These are phyloP conservation scores for Yamadazyma scolyti DNA, from an alignment of 805 yeast species.

Conservation along the genomic window DNA sequence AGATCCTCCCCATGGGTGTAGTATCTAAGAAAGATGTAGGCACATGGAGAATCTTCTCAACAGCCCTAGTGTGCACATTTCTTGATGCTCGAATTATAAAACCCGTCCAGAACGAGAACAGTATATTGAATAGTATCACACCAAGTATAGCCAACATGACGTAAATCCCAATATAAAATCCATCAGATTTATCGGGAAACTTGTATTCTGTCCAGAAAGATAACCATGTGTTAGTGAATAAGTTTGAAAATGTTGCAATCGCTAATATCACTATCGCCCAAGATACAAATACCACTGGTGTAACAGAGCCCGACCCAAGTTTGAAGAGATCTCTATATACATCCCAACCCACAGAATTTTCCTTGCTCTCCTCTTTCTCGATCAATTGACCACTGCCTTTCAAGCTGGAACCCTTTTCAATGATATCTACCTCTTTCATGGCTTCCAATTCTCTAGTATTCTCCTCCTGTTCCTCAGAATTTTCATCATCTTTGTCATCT, in stretches of 20 bases:
- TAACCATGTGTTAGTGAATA: constrained; percentile 72
- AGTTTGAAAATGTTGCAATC: constrained; percentile 45
- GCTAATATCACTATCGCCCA: too few relatives aligned
- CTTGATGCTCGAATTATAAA: constrained; percentile 49
- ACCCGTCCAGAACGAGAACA: constrained; percentile 45
- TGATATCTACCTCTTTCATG: constrained; percentile 16
- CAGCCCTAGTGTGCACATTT: constrained; percentile 56
- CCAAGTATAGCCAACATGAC: constrained; percentile 54
- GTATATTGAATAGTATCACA: constrained; percentile 38
- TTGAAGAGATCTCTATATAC: constrained; percentile 30
- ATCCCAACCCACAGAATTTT: constrained; percentile 32
- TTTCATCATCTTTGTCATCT: constrained; percentile 1
- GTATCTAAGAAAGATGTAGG: constrained; percentile 83
- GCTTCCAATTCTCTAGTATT: constrained; percentile 1
- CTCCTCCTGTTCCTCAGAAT: background rate
- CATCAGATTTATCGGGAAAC: constrained; percentile 43
- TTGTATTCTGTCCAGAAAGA: constrained; percentile 71
- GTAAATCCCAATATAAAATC: constrained; percentile 70
- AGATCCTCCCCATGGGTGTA: constrained; percentile 81
- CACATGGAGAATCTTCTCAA: constrained; percentile 58
- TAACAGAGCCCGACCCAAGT: constrained; percentile 27
- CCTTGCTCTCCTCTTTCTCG: constrained; percentile 31
- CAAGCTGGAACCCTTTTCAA: too few relatives aligned
- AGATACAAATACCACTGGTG: background rate
- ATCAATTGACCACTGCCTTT: constrained; percentile 24